Evolutionary conservation across 805 yeast genomes (phyloP).

Genomic region (Saccharomycopsis malanga): DNA sequence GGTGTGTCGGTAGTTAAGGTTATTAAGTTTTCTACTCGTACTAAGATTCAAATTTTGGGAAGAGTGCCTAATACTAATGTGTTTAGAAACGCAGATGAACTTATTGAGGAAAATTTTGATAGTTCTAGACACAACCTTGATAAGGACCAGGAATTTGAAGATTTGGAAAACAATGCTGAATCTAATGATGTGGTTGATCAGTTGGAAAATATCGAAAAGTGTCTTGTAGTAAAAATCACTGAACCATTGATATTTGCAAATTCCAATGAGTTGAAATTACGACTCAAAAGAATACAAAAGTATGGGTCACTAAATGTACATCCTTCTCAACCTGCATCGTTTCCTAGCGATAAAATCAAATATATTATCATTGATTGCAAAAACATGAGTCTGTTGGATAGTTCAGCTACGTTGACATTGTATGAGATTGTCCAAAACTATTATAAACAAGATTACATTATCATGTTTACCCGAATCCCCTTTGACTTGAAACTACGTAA

Average conservation of each 20-base stretch:
- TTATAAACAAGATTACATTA: slow-evolving; percentile 25
- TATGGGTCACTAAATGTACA: slow-evolving; percentile 72
- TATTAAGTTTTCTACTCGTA: slow-evolving; percentile 35
- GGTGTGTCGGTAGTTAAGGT: slow-evolving; percentile 32
- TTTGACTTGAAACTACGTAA: slow-evolving; percentile 26
- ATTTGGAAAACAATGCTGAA: slow-evolving; percentile 6
- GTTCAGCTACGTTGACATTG: slow-evolving; percentile 71
- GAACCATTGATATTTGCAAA: slow-evolving; percentile 88
- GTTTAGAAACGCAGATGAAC: slow-evolving; percentile 35
- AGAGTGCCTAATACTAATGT: slow-evolving; percentile 28
- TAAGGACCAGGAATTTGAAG: neutral
- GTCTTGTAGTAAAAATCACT: slow-evolving; percentile 72
- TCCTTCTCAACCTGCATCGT: slow-evolving; percentile 40
- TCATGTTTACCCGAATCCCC: slow-evolving; percentile 32
- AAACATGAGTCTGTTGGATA: slow-evolving; percentile 77
- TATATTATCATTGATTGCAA: slow-evolving; percentile 68
- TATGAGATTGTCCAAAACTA: slow-evolving; percentile 53
- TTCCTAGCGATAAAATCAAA: slow-evolving; percentile 28
- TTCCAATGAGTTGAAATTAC: slow-evolving; percentile 62
- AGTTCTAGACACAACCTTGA: slow-evolving; percentile 3
- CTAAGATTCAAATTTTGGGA: slow-evolving; percentile 40
- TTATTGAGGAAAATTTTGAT: slow-evolving; percentile 22
- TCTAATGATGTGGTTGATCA: slow-evolving; percentile 16
- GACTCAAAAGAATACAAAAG: slow-evolving; percentile 62
- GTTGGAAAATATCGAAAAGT: slow-evolving; percentile 53